Conservation (phyloP, 352 stramenopile genomes). For the Phytophthora syringae region DNA sequence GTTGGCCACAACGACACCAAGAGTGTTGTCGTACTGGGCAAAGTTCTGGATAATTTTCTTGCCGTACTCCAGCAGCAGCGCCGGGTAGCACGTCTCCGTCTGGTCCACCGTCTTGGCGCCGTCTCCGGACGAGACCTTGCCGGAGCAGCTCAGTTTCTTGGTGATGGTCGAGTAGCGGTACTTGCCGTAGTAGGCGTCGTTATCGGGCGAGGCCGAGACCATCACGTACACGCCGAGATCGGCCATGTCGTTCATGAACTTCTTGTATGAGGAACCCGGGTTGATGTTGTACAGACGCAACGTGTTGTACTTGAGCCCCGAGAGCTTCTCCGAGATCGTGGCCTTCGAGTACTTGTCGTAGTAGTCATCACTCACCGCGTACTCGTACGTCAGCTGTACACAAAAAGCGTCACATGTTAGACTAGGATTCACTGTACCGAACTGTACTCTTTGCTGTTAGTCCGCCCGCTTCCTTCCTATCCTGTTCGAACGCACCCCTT, state of each 20-base stretch:
- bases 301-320: conserved; percentile 84
- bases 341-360: conserved; percentile 87
- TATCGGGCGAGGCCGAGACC: conserved; percentile 79
- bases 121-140: conserved; percentile 43
- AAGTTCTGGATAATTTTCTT: conserved; percentile 92
- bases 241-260: conserved; percentile 89
- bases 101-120: conserved; percentile 63
- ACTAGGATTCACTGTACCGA: conserved; percentile 3
- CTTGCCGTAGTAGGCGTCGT: conserved; percentile 86
- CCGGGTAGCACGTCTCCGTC: conserved; percentile 84
- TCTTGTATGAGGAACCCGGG: conserved; percentile 78
- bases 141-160: conserved; percentile 63
- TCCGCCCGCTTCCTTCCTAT: conserved; percentile 19
- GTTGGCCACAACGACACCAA: conserved; percentile 85
- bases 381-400: conserved; percentile 85
- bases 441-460: conserved; percentile 27
- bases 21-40: conserved; percentile 87
- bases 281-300: conserved; percentile 91
- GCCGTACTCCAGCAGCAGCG: conserved; percentile 84
- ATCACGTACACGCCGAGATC: conserved; percentile 82
- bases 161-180: conserved; percentile 86
- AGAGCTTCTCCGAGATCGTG: conserved; percentile 67
- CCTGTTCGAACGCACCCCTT: conserved; percentile 64
- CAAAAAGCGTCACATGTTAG: conserved; percentile 17
- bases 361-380: conserved; percentile 86